These are phyloP conservation scores for Colletotrichum destructivum DNA, from an alignment of 2,329 filamentous ascomycete species.

Conservation along the genomic window DNA sequence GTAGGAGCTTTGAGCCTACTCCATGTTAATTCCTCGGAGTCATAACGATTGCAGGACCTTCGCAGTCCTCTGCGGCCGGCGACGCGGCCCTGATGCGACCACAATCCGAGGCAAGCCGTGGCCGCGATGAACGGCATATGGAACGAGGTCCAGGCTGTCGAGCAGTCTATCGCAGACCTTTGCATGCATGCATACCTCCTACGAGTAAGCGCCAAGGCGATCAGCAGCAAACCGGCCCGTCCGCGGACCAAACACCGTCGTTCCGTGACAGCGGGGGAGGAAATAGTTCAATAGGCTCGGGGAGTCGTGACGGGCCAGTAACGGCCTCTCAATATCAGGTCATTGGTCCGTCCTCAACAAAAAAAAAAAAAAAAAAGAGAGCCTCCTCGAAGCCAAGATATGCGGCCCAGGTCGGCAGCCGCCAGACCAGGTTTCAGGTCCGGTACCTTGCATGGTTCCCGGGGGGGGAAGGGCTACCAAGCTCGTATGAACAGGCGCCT, in stretches of 20 bases:
- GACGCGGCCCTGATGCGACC: conserved; percentile 11
- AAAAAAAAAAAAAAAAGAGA: background rate
- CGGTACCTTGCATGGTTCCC: conserved; percentile 17
- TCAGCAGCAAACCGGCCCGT: background rate
- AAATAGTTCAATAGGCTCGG: conserved; percentile 16
- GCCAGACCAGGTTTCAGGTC: conserved; percentile 38
- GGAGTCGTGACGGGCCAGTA: conserved; percentile 5
- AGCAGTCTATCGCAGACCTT: conserved; percentile 3
- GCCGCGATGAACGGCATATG: conserved; percentile 5
- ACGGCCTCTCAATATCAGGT: conserved; percentile 7
- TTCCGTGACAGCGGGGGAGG: background rate
- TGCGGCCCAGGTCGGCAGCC: conserved; percentile 37
- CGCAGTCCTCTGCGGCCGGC: conserved; percentile 28
- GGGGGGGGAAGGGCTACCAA: background rate
- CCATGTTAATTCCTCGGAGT: background rate
- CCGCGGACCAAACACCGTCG: conserved; percentile 13
- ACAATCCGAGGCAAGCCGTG: conserved; percentile 16
- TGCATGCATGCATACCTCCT: background rate
- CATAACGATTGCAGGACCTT: conserved; percentile 23
- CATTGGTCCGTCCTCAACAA: conserved; percentile 4
- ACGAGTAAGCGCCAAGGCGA: conserved; percentile 12
- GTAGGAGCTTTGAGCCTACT: background rate
- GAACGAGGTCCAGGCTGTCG: conserved; percentile 27
- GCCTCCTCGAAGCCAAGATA: conserved; percentile 8
- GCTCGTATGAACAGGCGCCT: conserved; percentile 39